Evolutionary conservation across 352 stramenopile species (phyloP), one percentile per base, ranked within the genome.

Genomic region (Phytophthora quininea): DNA sequence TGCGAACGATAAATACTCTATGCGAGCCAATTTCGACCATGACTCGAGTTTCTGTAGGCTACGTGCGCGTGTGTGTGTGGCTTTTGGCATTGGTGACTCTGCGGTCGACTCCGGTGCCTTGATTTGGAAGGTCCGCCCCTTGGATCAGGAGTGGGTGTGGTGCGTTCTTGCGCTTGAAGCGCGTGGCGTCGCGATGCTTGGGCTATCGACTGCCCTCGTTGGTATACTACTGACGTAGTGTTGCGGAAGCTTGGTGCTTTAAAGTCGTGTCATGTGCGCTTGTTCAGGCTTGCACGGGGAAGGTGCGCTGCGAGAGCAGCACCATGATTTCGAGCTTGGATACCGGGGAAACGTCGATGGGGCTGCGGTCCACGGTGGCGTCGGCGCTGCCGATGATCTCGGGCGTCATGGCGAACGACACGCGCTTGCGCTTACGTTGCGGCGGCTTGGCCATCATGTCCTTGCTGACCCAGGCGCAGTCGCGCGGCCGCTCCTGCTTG

Each of bases 361-460:
- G 80, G 15, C 80, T 79, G 61, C 87, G 87, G 71, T 95, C 87
- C 31, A 95, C 80, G 19, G 58, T 74, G 47, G 81, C 74, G 64
- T 95, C 87, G 8, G 87, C 87, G 37, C 56, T 67, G 58, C 87
- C 87, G 61, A 95, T 92, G 66, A 95, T 88, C 62, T 93, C 77
- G 2, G 67, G 72, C 4, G 57, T 53, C 51, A 60, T 70, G 38
- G 80, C 79, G 60, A 95, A 92, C 24, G 85, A 90, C 35, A 95
- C 87, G 65, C 84, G 79, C 71, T 93, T 92, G 56, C 69, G 72
- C 30, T 58, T 54, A 30, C 65, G 56, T 8, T 65, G 64, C 14
- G 65, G 53, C 31, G 70, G 24, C 50, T 77, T 79, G 45, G 76
- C 72, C 74, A 76, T 85, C 77, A 81, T 83, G 54, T 76, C 71